Evolutionary conservation across 306 rosid species (phyloP), one percentile per base, ranked within the genome.

Genomic region (Aeschynomene evenia): DNA sequence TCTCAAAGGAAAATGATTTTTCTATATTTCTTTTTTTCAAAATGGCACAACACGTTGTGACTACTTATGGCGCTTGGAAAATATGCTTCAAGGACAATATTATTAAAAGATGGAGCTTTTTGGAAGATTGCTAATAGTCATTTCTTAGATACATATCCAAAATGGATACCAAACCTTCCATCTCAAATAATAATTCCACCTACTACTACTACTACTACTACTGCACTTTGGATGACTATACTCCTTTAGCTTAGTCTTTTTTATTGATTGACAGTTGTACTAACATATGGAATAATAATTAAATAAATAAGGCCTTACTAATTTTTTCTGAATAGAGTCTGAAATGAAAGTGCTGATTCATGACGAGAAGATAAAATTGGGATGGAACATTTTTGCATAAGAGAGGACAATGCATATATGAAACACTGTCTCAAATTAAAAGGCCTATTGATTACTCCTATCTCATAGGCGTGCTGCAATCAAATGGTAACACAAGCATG

Each of bases 191-290:
- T 68, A 60, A 75, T 76, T 76, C 80, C 70, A 50, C 75, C 75
- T 59, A 68, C n/a, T n/a, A n/a, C n/a, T n/a, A n/a, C n/a, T n/a
- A n/a, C n/a, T n/a, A n/a, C n/a, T n/a, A n/a, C n/a, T n/a, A n/a
- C 70, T 68, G 39, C 70, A 68, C 71, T 68, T 50, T 76, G 75
- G 65, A 76, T 33, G 71, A 53, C 65, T n/a, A n/a, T n/a, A n/a
- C n/a, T 51, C 42, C 49, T 28, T 39, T 68, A 68, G 53, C 70
- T 68, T 76, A 29, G 70, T 37, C 70, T 60, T 15, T 59, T 60
- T 15, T 59, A 28, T 68, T 75, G 74, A 62, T 57, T 48, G 68
- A 50, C 61, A 58, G 55, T 50, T 68, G 70, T 60, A 40, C 51
- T n/a, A n/a, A 28, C 64, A 51, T 60, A 29, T 68, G 18, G 49